These are phyloP conservation scores for Colletotrichum gigasporum DNA, from an alignment of 2,329 filamentous ascomycete species.

Conservation along the genomic window DNA sequence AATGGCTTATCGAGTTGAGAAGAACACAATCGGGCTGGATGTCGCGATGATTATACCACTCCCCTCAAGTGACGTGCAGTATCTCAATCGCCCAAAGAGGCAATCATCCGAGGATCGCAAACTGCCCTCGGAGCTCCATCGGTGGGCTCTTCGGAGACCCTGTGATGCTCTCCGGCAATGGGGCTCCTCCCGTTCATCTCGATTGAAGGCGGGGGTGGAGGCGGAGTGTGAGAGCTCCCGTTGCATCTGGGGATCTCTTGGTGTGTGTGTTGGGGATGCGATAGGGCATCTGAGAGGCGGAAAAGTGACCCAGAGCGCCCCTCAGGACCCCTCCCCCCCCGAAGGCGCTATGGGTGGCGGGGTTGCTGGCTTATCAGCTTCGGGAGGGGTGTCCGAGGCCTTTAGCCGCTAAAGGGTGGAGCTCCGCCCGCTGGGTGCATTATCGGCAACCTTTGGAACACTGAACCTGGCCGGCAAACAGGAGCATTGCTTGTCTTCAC, in stretches of 20 bases:
- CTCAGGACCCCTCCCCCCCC: not conserved
- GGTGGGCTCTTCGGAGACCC: slow-evolving; percentile 3
- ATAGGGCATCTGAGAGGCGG: not conserved
- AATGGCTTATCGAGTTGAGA: not conserved
- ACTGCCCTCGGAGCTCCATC: slow-evolving; percentile 15
- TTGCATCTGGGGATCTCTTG: not conserved
- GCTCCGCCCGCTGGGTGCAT: slow-evolving; percentile 6
- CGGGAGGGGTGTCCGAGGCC: slow-evolving; percentile 25
- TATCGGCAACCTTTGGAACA: not conserved
- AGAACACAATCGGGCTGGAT: not conserved
- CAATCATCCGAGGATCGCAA: not conserved
- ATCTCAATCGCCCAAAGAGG: slow-evolving; percentile 8
- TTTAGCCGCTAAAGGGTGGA: too few relatives aligned
- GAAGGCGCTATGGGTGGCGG: slow-evolving; percentile 1
- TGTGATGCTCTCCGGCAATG: not conserved
- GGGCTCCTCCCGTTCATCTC: not conserved
- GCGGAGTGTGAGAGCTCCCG: slow-evolving; percentile 9
- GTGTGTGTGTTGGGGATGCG: not conserved
- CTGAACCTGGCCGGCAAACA: not conserved
- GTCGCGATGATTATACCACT: slow-evolving; percentile 10
- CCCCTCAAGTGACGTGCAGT: not conserved
- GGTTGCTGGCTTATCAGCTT: slow-evolving; percentile 15
- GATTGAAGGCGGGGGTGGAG: slow-evolving; percentile 9
- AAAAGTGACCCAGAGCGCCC: not conserved
- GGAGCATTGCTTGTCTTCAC: not conserved